phyloP scores from a whole-genome alignment of 2,329 filamentous ascomycete species.

The Mollisiaceae sp. region DNA sequence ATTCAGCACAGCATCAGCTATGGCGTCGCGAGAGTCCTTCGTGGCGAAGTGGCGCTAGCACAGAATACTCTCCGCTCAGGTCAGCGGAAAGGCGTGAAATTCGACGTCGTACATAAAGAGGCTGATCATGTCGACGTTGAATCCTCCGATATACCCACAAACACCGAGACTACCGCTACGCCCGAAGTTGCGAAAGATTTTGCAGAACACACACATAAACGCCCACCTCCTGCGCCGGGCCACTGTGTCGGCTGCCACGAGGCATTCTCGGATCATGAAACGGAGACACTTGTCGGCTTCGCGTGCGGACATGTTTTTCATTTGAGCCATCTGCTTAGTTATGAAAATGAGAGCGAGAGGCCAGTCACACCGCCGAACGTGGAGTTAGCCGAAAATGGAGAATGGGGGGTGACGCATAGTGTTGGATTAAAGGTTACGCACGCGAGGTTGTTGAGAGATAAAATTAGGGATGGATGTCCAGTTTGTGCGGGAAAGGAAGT shows the following conservation, averaged over 20 bases:
- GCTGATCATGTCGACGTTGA: slow-evolving; percentile 51
- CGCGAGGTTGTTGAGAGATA: slow-evolving; percentile 76
- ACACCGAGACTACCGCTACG: slow-evolving; percentile 23
- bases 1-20: slow-evolving; percentile 92
- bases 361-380: slow-evolving; percentile 45
- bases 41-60: slow-evolving; percentile 83
- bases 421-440: slow-evolving; percentile 89
- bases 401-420: slow-evolving; percentile 58
- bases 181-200: slow-evolving; percentile 27
- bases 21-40: slow-evolving; percentile 84
- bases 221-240: slow-evolving; percentile 49
- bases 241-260: slow-evolving; percentile 64
- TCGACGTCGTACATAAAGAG: slow-evolving; percentile 68
- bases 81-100: slow-evolving; percentile 85
- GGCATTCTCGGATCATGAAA: slow-evolving; percentile 64
- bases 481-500: slow-evolving; percentile 49
- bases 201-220: slow-evolving; percentile 15
- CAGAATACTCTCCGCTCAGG: slow-evolving; percentile 82
- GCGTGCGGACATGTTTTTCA: slow-evolving; percentile 85
- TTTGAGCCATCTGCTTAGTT: slow-evolving; percentile 69
- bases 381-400: slow-evolving; percentile 52
- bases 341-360: slow-evolving; percentile 40
- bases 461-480: slow-evolving; percentile 68
- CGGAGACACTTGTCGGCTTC: slow-evolving; percentile 78
- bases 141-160: slow-evolving; percentile 46